phyloP scores from a whole-genome alignment of 768 basidiomycete genomes.

The Collybiopsis confluens region DNA sequence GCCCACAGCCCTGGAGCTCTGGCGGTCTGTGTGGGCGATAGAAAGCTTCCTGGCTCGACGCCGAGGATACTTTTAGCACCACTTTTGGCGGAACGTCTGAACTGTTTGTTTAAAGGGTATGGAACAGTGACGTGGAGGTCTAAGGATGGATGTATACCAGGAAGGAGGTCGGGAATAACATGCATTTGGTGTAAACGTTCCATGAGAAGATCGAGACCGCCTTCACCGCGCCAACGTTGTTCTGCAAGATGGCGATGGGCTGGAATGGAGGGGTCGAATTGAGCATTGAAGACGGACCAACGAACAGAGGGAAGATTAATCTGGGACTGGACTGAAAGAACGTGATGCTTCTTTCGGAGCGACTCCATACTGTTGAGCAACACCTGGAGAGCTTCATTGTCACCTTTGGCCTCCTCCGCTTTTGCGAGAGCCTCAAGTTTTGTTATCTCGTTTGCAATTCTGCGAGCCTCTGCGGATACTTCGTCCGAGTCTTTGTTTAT shows the following conservation, averaged over 20 bases:
- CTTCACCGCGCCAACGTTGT: slow-evolving; percentile 81
- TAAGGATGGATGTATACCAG: slow-evolving; percentile 63
- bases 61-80: slow-evolving; percentile 30
- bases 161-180: slow-evolving; percentile 83
- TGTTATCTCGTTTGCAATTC: slow-evolving; percentile 29
- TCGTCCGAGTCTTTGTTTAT: slow-evolving; percentile 57
- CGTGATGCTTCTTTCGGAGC: slow-evolving; percentile 44
- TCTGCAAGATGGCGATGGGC: slow-evolving; percentile 80
- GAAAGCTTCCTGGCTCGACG: slow-evolving; percentile 69
- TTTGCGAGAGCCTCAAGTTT: slow-evolving; percentile 19
- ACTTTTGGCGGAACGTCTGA: slow-evolving; percentile 8
- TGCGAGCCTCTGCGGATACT: slow-evolving; percentile 41
- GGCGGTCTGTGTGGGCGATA: slow-evolving; percentile 20
- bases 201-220: slow-evolving; percentile 86
- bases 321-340: slow-evolving; percentile 75
- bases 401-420: slow-evolving; percentile 17
- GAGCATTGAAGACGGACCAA: slow-evolving; percentile 75
- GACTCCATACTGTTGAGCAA: slow-evolving; percentile 36
- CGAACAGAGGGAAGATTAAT: slow-evolving; percentile 81
- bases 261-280: slow-evolving; percentile 65
- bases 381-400: slow-evolving; percentile 21
- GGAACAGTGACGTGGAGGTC: slow-evolving; percentile 65
- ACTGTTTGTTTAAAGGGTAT: slow-evolving; percentile 26
- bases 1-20: slow-evolving; percentile 30
- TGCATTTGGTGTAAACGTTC: slow-evolving; percentile 90